Evolutionary conservation across 2,329 filamentous ascomycete species (phyloP).

Genomic region (Pyrenophora graminea): DNA sequence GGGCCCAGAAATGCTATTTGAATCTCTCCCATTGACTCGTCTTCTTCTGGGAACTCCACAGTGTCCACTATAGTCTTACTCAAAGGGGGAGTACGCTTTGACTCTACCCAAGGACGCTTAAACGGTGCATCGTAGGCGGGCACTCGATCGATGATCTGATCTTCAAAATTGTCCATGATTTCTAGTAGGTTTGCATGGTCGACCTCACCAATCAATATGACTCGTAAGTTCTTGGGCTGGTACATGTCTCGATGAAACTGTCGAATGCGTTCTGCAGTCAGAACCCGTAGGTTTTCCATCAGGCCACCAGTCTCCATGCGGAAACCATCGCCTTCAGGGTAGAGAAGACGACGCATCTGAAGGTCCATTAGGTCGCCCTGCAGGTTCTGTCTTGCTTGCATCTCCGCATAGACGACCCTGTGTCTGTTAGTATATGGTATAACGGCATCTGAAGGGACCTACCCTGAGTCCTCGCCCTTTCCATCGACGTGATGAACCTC

Average conservation of each 20-base stretch:
- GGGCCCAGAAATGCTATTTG: conserved; percentile 87
- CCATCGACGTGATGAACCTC: conserved; percentile 97
- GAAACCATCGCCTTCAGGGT: conserved; percentile 88
- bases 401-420: conserved; percentile 94
- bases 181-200: conserved; percentile 78
- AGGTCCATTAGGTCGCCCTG: conserved; percentile 87
- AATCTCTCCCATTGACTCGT: conserved; percentile 90
- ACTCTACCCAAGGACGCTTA: conserved; percentile 88
- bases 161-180: conserved; percentile 86
- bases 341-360: conserved; percentile 75
- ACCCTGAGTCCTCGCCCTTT: conserved; percentile 84
- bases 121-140: conserved; percentile 76
- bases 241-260: conserved; percentile 97
- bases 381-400: conserved; percentile 92
- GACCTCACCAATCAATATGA: conserved; percentile 90
- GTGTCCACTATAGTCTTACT: conserved; percentile 73
- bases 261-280: conserved; percentile 90
- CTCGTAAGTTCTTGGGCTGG: conserved; percentile 90
- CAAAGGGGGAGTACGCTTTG: conserved; percentile 73
- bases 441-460: conserved; percentile 4
- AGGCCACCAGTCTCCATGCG: conserved; percentile 98
- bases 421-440: conserved; percentile 13
- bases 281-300: conserved; percentile 84
- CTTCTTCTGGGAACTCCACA: conserved; percentile 93
- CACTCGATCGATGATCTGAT: conserved; percentile 80